Evolutionary conservation across 768 basidiomycete genomes (phyloP), one percentile per base, ranked within the genome.

Genomic region (Lactarius sanguifluus): DNA sequence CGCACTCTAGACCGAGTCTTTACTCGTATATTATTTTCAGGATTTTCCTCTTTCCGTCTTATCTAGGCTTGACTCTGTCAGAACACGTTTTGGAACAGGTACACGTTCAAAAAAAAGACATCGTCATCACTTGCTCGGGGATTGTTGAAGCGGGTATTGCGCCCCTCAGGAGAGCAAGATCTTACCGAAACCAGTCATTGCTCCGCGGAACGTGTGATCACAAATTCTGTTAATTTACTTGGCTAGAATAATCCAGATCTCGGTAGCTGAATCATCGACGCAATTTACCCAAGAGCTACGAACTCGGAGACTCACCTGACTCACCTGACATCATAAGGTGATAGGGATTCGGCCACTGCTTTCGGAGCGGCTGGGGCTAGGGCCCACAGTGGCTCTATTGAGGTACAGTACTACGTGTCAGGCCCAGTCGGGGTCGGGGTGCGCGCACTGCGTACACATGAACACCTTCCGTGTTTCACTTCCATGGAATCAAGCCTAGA

Each of bases 191-290:
- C 16, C 20, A 23, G 25, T 38, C 34, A 61, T 65, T 45, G 66
- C 64, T 34, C 65, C 65, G 60, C 57, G 36, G 61, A 59, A 62
- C 65, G 45, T 67, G 65, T 58, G 52, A 20, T 36, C 32, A 5
- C 67, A 36, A 50, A 59, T 50, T 61, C 38, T 23, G 28, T 67
- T 16, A 13, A 40, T 40, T 40, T 28, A 9, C 55, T n/a, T 57
- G 57, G 38, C 57, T 55, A 47, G 54, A 57, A 18, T 28, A 7
- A 57, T 25, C 34, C 18, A 38, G 56, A 38, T 18, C 34, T 41
- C 25, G 43, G 54, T 32, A 18, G 54, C 55, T 59, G 52, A n/a
- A 50, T 41, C 36, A 6, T 30, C 5, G 8, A 30, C 13, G 30
- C 16, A 18, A 23, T 12, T 57, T 57, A 18, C 32, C 56, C 56